Evolutionary conservation across 2,329 filamentous ascomycete genomes (phyloP).

Genomic region (Fusarium caatingaense): DNA sequence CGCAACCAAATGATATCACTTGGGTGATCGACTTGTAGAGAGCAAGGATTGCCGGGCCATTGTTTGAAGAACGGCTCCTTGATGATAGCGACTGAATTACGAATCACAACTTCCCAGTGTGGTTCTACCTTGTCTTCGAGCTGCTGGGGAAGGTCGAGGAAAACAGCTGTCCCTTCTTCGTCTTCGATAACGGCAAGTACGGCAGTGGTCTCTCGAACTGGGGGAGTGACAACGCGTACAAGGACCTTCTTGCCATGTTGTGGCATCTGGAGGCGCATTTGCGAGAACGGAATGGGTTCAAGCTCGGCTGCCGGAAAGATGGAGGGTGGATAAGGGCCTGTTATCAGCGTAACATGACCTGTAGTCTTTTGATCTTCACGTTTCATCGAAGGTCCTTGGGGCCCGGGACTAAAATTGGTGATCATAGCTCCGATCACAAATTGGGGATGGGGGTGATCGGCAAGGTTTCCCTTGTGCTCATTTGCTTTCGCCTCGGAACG

Average conservation of each 20-base stretch:
- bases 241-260: constrained; percentile 33
- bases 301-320: not conserved
- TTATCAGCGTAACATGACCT: not conserved
- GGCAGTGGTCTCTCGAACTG: constrained; percentile 18
- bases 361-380: not conserved
- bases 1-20: constrained; percentile 59
- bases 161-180: constrained; percentile 47
- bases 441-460: not conserved
- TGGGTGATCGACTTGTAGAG: constrained; percentile 63
- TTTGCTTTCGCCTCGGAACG: not conserved
- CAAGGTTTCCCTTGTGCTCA: not conserved
- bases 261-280: constrained; percentile 21
- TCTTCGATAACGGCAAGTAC: constrained; percentile 53
- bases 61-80: constrained; percentile 66
- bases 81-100: constrained; percentile 51
- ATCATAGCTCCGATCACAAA: rapidly evolving
- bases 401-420: rapidly evolving
- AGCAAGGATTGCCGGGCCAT: constrained; percentile 53
- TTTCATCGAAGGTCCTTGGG: not conserved
- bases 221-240: constrained; percentile 36
- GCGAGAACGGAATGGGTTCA: not conserved
- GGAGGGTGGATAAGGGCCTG: not conserved
- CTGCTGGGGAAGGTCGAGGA: constrained; percentile 58
- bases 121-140: constrained; percentile 51
- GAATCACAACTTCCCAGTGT: constrained; percentile 49